phyloP scores from a whole-genome alignment of 2,329 filamentous ascomycete species.

The Calonectria pauciramosa region DNA sequence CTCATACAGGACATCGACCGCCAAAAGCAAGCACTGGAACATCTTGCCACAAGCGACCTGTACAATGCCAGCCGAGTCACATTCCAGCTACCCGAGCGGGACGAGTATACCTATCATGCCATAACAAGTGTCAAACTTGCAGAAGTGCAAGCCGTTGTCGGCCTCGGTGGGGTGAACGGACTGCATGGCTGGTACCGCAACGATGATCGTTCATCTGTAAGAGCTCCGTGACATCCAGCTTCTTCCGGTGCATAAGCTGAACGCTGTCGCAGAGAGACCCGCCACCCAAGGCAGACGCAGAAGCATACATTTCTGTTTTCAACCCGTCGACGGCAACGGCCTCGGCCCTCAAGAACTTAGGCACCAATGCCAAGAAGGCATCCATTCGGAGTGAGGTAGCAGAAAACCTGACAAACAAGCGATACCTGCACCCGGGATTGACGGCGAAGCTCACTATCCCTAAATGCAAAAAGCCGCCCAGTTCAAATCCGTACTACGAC shows the following conservation, averaged over 20 bases:
- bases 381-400: conserved; percentile 72
- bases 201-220: conserved; percentile 51
- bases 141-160: conserved; percentile 63
- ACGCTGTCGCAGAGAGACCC: conserved; percentile 53
- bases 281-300: conserved; percentile 70
- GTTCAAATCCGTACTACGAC: conserved; percentile 75
- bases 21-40: conserved; percentile 53
- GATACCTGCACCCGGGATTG: conserved; percentile 63
- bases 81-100: conserved; percentile 59
- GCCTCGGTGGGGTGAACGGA: conserved; percentile 59
- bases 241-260: conserved; percentile 25
- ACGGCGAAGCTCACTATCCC: conserved; percentile 57
- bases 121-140: conserved; percentile 63
- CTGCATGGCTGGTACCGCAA: conserved; percentile 65
- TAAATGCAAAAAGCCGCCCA: conserved; percentile 59
- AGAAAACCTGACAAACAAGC: conserved; percentile 66
- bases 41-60: conserved; percentile 60
- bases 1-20: conserved; percentile 55
- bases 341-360: conserved; percentile 73
- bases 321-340: conserved; percentile 69
- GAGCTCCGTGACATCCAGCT: conserved; percentile 26
- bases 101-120: conserved; percentile 66
- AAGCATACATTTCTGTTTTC: conserved; percentile 78
- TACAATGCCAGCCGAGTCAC: conserved; percentile 59
- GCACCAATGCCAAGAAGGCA: conserved; percentile 73